Percentiles rank a stretch among this genome's conserved stretches.
Conservation (phyloP, 2,329 filamentous ascomycete genomes). For the Elsinoe fawcettii region DNA sequence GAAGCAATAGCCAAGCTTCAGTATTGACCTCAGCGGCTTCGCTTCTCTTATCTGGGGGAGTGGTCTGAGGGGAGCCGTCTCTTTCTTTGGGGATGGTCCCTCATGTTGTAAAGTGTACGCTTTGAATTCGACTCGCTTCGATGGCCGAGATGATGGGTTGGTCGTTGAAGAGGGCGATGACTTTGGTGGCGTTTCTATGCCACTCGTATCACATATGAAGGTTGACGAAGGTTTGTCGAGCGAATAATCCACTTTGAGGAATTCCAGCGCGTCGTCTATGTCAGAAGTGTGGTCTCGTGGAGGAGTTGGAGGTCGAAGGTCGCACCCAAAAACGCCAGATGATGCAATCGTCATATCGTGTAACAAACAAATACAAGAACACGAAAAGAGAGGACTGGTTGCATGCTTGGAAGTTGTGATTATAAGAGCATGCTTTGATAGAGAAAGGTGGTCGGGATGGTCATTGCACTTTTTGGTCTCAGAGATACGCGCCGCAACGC, state of each 20-base stretch:
- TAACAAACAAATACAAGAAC: neutral
- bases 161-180: slow-evolving; percentile 38
- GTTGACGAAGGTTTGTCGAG: slow-evolving; percentile 28
- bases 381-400: slow-evolving; percentile 1
- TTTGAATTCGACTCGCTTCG: slow-evolving; percentile 57
- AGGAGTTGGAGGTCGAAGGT: slow-evolving; percentile 50
- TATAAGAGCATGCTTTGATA: neutral
- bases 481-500: slow-evolving; percentile 2
- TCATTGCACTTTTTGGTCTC: slow-evolving; percentile 15
- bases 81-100: slow-evolving; percentile 18
- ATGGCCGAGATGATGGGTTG: slow-evolving; percentile 25
- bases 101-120: slow-evolving; percentile 48
- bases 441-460: slow-evolving; percentile 13
- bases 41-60: slow-evolving; percentile 44
- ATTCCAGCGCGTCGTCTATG: slow-evolving; percentile 35
- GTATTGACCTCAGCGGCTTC: slow-evolving; percentile 63
- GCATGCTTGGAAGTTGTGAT: neutral
- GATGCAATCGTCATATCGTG: slow-evolving; percentile 33
- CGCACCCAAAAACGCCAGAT: slow-evolving; percentile 35
- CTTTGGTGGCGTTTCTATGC: slow-evolving; percentile 30
- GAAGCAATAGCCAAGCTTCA: slow-evolving; percentile 57
- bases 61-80: slow-evolving; percentile 33
- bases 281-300: slow-evolving; percentile 39
- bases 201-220: neutral
- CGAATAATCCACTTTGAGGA: slow-evolving; percentile 36